Base-by-base conservation (phyloP, 1,284 basidiomycete genomes). In the Inonotus hispidus region DNA sequence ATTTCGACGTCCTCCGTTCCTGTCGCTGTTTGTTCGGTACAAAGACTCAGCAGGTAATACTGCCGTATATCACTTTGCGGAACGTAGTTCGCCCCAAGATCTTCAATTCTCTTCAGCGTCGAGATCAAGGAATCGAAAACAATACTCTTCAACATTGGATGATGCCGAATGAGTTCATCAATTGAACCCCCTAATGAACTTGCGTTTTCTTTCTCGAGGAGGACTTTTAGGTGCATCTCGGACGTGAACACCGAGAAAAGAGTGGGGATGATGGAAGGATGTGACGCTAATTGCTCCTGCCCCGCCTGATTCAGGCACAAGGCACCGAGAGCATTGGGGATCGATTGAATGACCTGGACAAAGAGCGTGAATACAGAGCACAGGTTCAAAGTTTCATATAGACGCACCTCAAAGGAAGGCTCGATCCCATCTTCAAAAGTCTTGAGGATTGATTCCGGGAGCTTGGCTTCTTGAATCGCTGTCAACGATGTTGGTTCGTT, bases 311-410 rank as follows among this genome's bases (percentile, higher is more conserved):
- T 99, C 59, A 99, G 82, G 72, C 96, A 99, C 47, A 99, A 80
- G 0, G 97, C 97, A 38, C 96, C 95, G 58, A 99, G 86, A n/a
- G 95, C 96, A 68, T 96, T 96, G 0, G 95, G 92, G 59, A 98
- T 87, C 0, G 95, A 86, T 77, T 91, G 88, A 56, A 99, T 87
- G 57, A 98, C 90, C 87, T 95, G 68, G 14, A 35, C 16, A 50
- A 0, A 7, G n/a, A 47, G 39, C 58, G 52, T 61, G 58, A 55
- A 25, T 4, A n/a, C 59, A 37, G 53, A 27, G n/a, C 29, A 49
- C 32, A n/a, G 37, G n/a, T 25, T 43, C 29, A 21, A 32, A 29
- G 64, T 21, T 38, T 16, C n/a, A 45, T 27, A 32, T 16, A 14
- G n/a, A 64, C 74, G 38, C 69, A 91, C 92, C 75, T 98, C 95